phyloP scores from a whole-genome alignment of 1,284 basidiomycete genomes.

The Pseudozyma flocculosa region DNA sequence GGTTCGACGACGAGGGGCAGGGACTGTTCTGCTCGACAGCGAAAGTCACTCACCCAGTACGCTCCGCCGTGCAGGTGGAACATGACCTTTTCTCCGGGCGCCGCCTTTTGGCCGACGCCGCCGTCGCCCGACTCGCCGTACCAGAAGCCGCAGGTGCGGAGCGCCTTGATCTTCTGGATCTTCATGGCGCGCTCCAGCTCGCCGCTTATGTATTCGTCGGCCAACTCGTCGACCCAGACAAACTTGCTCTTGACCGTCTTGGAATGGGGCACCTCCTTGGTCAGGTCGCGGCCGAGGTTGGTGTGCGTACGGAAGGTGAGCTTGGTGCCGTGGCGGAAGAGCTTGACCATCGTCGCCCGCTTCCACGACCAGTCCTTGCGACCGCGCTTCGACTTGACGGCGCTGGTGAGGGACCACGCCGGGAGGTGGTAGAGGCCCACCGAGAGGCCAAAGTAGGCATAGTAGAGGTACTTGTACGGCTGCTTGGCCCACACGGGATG shows the following conservation, averaged over 20 bases:
- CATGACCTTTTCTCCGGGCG: slow-evolving; percentile 42
- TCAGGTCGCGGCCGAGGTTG: slow-evolving; percentile 34
- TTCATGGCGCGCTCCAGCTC: slow-evolving; percentile 44
- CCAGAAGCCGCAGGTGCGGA: slow-evolving; percentile 48
- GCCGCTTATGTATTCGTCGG: slow-evolving; percentile 32
- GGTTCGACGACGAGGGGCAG: too few species aligned
- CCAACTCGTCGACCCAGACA: slow-evolving; percentile 39
- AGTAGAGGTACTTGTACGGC: slow-evolving; percentile 49
- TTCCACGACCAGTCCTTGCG: slow-evolving; percentile 49
- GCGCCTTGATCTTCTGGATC: slow-evolving; percentile 28
- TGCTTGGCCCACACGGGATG: slow-evolving; percentile 45
- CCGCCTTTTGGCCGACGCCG: slow-evolving; percentile 30
- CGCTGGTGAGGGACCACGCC: slow-evolving; percentile 30
- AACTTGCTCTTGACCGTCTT: slow-evolving; percentile 46
- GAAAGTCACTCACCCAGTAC: slow-evolving; percentile 47
- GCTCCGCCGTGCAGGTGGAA: slow-evolving; percentile 53
- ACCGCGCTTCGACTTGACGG: slow-evolving; percentile 27
- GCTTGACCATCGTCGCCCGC: slow-evolving; percentile 42
- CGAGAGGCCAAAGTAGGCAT: slow-evolving; percentile 45
- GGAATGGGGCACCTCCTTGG: slow-evolving; percentile 42
- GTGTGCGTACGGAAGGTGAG: slow-evolving; percentile 49
- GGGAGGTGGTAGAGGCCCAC: slow-evolving; percentile 43
- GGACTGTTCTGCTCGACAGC: too few species aligned
- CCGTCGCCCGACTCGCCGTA: slow-evolving; percentile 23
- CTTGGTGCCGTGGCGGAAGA: slow-evolving; percentile 42